Percentiles rank a stretch among this genome's conserved stretches.
phyloP scores from a whole-genome alignment of 1,284 basidiomycete genomes.

The Trametes pubescens region DNA sequence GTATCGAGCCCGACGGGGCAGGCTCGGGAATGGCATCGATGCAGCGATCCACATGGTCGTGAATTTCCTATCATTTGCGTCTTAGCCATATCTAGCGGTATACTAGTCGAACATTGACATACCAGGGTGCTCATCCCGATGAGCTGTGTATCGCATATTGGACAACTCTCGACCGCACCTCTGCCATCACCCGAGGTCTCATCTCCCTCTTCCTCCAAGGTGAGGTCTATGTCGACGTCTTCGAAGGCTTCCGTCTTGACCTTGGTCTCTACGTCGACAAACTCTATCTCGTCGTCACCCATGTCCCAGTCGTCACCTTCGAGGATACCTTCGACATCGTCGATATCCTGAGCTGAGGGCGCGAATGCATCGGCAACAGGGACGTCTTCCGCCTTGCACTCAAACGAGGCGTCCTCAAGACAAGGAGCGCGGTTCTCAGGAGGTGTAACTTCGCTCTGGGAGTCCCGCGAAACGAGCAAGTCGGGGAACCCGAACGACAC shows the following conservation, averaged over 20 bases:
- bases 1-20: conserved; percentile 1
- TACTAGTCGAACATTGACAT: background rate
- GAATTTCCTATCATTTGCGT: conserved; percentile 48
- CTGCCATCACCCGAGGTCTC: conserved; percentile 26
- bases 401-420: conserved; percentile 10
- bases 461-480: conserved; percentile 10
- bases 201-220: conserved; percentile 29
- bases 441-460: background rate
- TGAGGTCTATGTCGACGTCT: conserved; percentile 40
- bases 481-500: conserved; percentile 23
- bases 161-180: conserved; percentile 43
- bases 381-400: background rate
- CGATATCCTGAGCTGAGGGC: background rate
- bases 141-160: conserved; percentile 49
- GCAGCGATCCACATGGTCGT: conserved; percentile 60
- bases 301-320: conserved; percentile 60
- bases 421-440: background rate
- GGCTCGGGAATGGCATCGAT: conserved; percentile 45
- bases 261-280: conserved; percentile 40
- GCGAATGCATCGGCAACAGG: no score
- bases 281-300: conserved; percentile 65
- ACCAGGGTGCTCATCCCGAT: conserved; percentile 42
- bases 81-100: background rate
- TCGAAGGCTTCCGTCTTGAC: conserved; percentile 35
- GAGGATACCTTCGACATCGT: background rate